Evolutionary conservation across 2,329 filamentous ascomycete species (phyloP).

Genomic region (Phoma sp.): DNA sequence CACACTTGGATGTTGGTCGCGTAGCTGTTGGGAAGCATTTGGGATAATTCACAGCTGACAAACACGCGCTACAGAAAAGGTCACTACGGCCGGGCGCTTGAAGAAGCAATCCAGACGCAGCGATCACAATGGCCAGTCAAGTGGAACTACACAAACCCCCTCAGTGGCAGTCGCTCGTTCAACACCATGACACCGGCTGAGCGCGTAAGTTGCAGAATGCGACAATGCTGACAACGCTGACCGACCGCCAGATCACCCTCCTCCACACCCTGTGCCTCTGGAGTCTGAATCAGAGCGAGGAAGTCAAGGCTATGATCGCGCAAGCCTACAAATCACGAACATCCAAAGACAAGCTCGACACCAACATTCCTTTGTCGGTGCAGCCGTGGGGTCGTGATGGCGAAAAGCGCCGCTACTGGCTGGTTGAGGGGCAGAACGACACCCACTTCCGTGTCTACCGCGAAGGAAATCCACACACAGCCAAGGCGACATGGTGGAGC

Average conservation of each 20-base stretch:
- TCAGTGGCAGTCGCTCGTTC: constrained; percentile 82
- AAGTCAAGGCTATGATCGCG: constrained; percentile 80
- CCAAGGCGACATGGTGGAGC: constrained; percentile 87
- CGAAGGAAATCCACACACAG: constrained; percentile 82
- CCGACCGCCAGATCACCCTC: constrained; percentile 71
- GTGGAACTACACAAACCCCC: constrained; percentile 84
- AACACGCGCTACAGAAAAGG: constrained; percentile 69
- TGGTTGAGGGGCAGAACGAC: constrained; percentile 93
- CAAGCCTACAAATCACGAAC: constrained; percentile 70
- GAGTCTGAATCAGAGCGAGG: constrained; percentile 88
- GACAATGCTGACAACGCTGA: constrained; percentile 25
- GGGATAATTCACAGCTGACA: constrained; percentile 40
- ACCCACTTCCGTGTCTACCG: constrained; percentile 93
- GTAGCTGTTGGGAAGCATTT: constrained; percentile 4
- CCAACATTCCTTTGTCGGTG: constrained; percentile 87
- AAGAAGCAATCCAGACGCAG: constrained; percentile 88
- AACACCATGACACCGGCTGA: constrained; percentile 80
- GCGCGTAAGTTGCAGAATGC: constrained; percentile 66
- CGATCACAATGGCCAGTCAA: constrained; percentile 85
- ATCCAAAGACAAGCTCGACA: constrained; percentile 81
- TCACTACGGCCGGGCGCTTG: constrained; percentile 90
- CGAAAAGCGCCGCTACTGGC: constrained; percentile 89
- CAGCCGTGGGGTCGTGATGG: constrained; percentile 91
- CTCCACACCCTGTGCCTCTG: constrained; percentile 85
- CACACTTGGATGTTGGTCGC: constrained; percentile 31